Evolutionary conservation across 352 stramenopile species (phyloP), one percentile per base, ranked within the genome.

Genomic region (Thalassiosira mediterranea): DNA sequence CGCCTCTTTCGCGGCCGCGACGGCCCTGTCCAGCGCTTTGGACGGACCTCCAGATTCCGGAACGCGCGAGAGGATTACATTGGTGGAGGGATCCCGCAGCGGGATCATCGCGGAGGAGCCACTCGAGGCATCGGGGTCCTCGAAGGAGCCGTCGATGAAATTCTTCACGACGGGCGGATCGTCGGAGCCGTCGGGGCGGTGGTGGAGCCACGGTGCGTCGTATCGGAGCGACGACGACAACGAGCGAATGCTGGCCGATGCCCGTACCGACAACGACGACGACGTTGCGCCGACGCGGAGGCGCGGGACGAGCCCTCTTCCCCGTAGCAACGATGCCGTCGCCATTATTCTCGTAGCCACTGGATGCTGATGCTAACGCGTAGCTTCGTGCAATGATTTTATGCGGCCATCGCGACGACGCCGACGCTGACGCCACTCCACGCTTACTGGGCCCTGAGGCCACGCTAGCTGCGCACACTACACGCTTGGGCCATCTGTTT

Each of bases 21-120:
- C 91, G 32, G 96, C 95, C 59, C 87, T 66, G 37, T 93, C 75
- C 81, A 98, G 95, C 88, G 97, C 95, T n/a, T n/a, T n/a, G 23
- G 88, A 94, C 53, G 97, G 90, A 62, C 83, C 89, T 34, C 23
- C 17, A 32, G 47, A 56, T 56, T 56, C 47, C 10, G 47, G 47
- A 15, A 98, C 51, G 53, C 97, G 92, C 59, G 98, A 97, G 92
- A 90, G 96, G 23, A 49, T 26, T 11, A 21, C 0, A 34, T 38
- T 56, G 34, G 21, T 46, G 26, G 34, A 19, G 29, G 38, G 29
- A 23, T 58, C 48, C 10, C 8, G 37, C 2, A 44, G 29, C 19
- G 44, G 46, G 17, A 19, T 19, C 1, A 29, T 19, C 13, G 3
- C 15, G 10, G 60, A 17, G 13, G 17, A 31, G 8, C 17, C 11